Evolutionary conservation across 805 yeast species (phyloP).

Genomic region (Ogataea dorogensis): DNA sequence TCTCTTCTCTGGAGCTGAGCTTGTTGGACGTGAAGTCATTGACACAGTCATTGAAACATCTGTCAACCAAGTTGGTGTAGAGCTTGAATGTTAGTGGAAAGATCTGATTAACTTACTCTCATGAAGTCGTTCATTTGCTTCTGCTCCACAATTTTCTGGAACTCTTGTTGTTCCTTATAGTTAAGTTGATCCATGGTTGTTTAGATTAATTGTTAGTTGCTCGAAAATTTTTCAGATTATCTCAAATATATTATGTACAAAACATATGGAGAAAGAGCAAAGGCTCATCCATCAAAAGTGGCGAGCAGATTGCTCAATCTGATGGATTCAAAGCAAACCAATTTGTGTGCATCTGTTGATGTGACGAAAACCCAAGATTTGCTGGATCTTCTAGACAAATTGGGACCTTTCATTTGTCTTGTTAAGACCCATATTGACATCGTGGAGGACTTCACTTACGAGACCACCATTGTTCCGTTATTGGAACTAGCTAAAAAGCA

Average conservation of each 20-base stretch:
- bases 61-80: constrained; percentile 91
- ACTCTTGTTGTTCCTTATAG: constrained; percentile 94
- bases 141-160: constrained; percentile 91
- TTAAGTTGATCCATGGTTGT: constrained; percentile 86
- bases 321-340: constrained; percentile 79
- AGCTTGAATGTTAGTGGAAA: constrained; percentile 32
- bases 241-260: constrained; percentile 7
- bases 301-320: constrained; percentile 71
- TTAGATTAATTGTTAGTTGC: constrained; percentile 4
- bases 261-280: constrained; percentile 69
- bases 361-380: constrained; percentile 79
- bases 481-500: constrained; percentile 72
- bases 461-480: constrained; percentile 74
- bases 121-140: constrained; percentile 99
- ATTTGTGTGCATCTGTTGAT: constrained; percentile 93
- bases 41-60: constrained; percentile 97
- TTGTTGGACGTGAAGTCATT: constrained; percentile 94
- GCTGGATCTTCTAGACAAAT: constrained; percentile 63
- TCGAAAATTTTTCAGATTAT: constrained; percentile 11
- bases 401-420: constrained; percentile 90
- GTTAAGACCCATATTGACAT: constrained; percentile 95
- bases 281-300: constrained; percentile 68
- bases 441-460: constrained; percentile 82
- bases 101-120: constrained; percentile 53
- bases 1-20: constrained; percentile 78